A percentile compares a stretch with the other conserved stretches of the same genome.
Evolutionary conservation across 1,284 basidiomycete species (phyloP).

Genomic region (Amylostereum chailletii): DNA sequence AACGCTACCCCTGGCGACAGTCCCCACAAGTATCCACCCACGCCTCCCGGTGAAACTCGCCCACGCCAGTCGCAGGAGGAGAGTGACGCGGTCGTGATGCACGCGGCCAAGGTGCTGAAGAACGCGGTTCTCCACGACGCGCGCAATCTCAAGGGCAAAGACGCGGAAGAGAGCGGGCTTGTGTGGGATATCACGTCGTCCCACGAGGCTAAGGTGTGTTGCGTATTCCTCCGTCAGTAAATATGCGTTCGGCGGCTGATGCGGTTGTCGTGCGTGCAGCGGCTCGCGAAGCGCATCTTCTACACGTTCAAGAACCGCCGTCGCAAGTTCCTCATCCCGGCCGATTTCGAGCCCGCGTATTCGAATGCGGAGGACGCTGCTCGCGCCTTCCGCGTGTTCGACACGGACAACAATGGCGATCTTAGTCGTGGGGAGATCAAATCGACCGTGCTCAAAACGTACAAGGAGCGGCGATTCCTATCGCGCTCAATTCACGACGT

Average conservation of each 20-base stretch:
- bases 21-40: constrained; percentile 33
- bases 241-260: background rate
- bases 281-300: constrained; percentile 65
- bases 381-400: constrained; percentile 69
- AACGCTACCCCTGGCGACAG: background rate
- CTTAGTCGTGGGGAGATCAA: constrained; percentile 74
- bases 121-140: constrained; percentile 66
- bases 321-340: constrained; percentile 52
- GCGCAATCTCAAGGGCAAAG: constrained; percentile 51
- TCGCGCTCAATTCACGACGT: constrained; percentile 69
- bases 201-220: constrained; percentile 54
- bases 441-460: constrained; percentile 58
- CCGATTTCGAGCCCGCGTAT: constrained; percentile 69
- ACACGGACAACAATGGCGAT: constrained; percentile 72
- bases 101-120: constrained; percentile 59
- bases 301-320: constrained; percentile 46
- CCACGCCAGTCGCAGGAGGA: constrained; percentile 10
- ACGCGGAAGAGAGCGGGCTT: constrained; percentile 27
- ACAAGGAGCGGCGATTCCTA: constrained; percentile 67
- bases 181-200: constrained; percentile 45
- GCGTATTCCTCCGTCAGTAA: constrained; percentile 9
- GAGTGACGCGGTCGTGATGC: constrained; percentile 26
- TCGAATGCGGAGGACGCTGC: constrained; percentile 44
- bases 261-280: constrained; percentile 25
- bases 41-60: constrained; percentile 3